Conservation (phyloP, 2,329 filamentous ascomycete genomes). For the Fusarium napiforme region DNA sequence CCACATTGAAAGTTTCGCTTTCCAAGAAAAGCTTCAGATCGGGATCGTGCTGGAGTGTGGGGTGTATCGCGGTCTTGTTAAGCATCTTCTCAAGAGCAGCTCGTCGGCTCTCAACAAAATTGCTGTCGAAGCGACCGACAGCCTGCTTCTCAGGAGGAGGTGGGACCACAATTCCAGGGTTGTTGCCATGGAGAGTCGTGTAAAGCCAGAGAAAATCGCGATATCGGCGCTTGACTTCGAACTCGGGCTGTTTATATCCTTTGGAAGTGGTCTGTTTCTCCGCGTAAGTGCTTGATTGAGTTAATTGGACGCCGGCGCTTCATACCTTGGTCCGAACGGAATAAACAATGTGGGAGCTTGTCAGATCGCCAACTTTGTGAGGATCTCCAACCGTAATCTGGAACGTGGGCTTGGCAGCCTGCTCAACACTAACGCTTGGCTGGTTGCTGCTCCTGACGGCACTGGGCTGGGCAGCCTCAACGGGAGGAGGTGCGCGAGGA, state of each 20-base stretch:
- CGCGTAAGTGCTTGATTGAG: background rate
- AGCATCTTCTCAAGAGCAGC: slow-evolving; percentile 96
- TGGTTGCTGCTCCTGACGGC: slow-evolving; percentile 63
- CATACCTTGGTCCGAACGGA: slow-evolving; percentile 89
- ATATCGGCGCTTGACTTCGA: slow-evolving; percentile 92
- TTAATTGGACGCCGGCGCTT: background rate
- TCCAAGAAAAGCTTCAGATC: slow-evolving; percentile 97
- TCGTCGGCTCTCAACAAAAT: slow-evolving; percentile 93
- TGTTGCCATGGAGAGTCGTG: slow-evolving; percentile 91
- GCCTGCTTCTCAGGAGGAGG: slow-evolving; percentile 98
- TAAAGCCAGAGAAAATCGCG: slow-evolving; percentile 99
- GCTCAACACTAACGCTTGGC: slow-evolving; percentile 90
- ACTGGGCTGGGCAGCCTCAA: slow-evolving; percentile 67
- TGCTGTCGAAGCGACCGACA: slow-evolving; percentile 92
- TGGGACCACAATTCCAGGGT: slow-evolving; percentile 93
- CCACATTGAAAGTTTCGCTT: slow-evolving; percentile 94
- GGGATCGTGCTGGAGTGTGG: slow-evolving; percentile 89
- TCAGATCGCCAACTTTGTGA: slow-evolving; percentile 96
- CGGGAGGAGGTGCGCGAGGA: slow-evolving; percentile 73
- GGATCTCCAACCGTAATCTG: slow-evolving; percentile 93
- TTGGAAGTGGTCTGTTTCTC: slow-evolving; percentile 84
- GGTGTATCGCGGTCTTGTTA: slow-evolving; percentile 92
- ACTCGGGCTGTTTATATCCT: slow-evolving; percentile 91
- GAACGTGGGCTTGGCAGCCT: slow-evolving; percentile 92
- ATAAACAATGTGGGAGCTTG: slow-evolving; percentile 97